Evolutionary conservation across 139 green algal genomes (phyloP).

Genomic region (Dunaliella primolecta): DNA sequence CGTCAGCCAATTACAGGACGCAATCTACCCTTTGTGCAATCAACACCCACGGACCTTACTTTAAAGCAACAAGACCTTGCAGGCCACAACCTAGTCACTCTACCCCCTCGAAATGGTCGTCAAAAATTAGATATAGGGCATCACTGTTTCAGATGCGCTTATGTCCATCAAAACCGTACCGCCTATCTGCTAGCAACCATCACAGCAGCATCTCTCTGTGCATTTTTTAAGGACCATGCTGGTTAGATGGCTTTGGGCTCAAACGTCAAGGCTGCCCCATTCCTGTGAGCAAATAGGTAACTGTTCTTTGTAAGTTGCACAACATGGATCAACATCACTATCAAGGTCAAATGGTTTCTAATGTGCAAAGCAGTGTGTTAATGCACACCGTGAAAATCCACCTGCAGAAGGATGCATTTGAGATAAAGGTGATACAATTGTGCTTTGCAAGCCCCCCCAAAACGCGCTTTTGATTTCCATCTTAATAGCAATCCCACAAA

Average conservation of each 20-base stretch:
- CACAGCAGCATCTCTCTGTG: no score
- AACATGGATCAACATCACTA: neutral
- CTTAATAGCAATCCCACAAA: neutral
- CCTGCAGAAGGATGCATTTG: neutral
- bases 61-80: neutral
- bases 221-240: no score
- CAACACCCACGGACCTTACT: no score
- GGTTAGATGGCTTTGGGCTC: neutral
- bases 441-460: no score
- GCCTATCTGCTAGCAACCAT: neutral
- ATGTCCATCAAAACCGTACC: neutral
- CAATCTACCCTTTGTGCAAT: no score
- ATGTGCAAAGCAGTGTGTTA: neutral
- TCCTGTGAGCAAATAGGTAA: neutral
- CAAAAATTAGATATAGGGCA: neutral
- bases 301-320: neutral
- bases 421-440: no score
- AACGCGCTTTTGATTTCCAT: neutral
- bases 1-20: no score
- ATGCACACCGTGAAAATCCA: neutral
- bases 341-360: neutral
- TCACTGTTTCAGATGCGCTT: neutral
- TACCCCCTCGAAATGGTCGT: neutral
- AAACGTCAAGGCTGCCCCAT: neutral
- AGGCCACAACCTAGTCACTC: no score